These are phyloP conservation scores for Pichia sp. DNA, from an alignment of 1,139 yeast genomes.

Conservation along the genomic window DNA sequence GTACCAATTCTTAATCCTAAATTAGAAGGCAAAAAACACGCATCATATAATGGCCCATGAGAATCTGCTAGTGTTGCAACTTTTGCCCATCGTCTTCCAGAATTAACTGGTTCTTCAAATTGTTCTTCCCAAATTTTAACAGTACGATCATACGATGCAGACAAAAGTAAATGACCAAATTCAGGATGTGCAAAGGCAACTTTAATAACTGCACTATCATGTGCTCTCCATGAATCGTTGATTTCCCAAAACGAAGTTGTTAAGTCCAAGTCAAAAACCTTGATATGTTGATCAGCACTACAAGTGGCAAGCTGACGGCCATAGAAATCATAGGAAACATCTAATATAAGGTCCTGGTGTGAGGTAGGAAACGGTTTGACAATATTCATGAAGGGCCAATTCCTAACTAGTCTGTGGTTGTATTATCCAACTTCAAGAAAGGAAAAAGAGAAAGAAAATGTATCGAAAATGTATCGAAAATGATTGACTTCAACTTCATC, in stretches of 20 bases:
- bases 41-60: conserved; percentile 84
- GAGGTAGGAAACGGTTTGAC: conserved; percentile 71
- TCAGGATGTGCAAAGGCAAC: conserved; percentile 94
- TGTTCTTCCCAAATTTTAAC: conserved; percentile 90
- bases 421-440: no score
- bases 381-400: conserved; percentile 3
- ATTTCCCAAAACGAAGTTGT: conserved; percentile 59
- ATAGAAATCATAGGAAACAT: conserved; percentile 81
- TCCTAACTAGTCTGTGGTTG: no score
- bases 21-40: conserved; percentile 83
- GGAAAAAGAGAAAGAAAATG: no score
- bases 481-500: no score
- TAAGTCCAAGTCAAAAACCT: conserved; percentile 70
- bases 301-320: conserved; percentile 89
- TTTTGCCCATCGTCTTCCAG: conserved; percentile 77
- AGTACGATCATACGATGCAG: conserved; percentile 86
- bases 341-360: conserved; percentile 87
- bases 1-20: conserved; percentile 79
- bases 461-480: no score
- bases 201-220: conserved; percentile 78
- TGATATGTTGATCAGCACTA: conserved; percentile 86
- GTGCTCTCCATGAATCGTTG: conserved; percentile 91
- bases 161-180: conserved; percentile 78
- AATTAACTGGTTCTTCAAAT: conserved; percentile 64
- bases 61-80: conserved; percentile 76